A percentile compares a stretch with the other conserved stretches of the same genome.
These are phyloP conservation scores for Metschnikowia colocasiae DNA, from an alignment of 805 yeast genomes.

Conservation along the genomic window DNA sequence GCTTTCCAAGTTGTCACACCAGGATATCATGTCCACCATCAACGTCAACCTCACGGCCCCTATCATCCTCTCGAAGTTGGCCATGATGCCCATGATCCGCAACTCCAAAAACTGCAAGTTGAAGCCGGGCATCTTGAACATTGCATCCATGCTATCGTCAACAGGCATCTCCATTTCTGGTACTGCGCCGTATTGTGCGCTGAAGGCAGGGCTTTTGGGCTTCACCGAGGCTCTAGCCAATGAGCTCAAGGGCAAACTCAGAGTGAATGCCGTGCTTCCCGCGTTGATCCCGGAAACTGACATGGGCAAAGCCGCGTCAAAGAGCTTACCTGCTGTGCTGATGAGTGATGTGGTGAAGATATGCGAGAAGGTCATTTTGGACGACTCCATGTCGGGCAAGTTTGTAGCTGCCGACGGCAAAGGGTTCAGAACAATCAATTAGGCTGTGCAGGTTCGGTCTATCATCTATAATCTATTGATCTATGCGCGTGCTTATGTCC, in stretches of 20 bases:
- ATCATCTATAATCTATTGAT: background rate
- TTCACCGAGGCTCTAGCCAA: constrained; percentile 56
- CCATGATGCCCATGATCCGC: constrained; percentile 50
- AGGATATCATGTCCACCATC: constrained; percentile 45
- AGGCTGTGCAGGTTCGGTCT: background rate
- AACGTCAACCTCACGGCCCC: constrained; percentile 59
- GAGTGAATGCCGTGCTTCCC: constrained; percentile 66
- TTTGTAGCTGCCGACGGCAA: constrained; percentile 22
- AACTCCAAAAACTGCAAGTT: constrained; percentile 20
- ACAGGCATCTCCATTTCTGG: constrained; percentile 44
- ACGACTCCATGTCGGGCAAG: constrained; percentile 32
- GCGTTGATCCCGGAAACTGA: constrained; percentile 65
- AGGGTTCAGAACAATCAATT: constrained; percentile 4
- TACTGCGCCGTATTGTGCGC: constrained; percentile 61
- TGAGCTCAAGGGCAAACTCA: constrained; percentile 54
- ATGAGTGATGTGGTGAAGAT: constrained; percentile 27
- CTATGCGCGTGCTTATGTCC: background rate
- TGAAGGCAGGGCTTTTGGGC: constrained; percentile 67
- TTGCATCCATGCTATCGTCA: constrained; percentile 61
- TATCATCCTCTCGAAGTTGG: constrained; percentile 52
- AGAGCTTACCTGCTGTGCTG: constrained; percentile 21
- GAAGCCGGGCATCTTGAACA: constrained; percentile 48
- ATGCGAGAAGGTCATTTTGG: constrained; percentile 12
- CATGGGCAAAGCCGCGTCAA: constrained; percentile 45
- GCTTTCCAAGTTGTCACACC: constrained; percentile 39